These are phyloP conservation scores for Phytophthora niederhauseri DNA, from an alignment of 352 stramenopile genomes.

Conservation along the genomic window DNA sequence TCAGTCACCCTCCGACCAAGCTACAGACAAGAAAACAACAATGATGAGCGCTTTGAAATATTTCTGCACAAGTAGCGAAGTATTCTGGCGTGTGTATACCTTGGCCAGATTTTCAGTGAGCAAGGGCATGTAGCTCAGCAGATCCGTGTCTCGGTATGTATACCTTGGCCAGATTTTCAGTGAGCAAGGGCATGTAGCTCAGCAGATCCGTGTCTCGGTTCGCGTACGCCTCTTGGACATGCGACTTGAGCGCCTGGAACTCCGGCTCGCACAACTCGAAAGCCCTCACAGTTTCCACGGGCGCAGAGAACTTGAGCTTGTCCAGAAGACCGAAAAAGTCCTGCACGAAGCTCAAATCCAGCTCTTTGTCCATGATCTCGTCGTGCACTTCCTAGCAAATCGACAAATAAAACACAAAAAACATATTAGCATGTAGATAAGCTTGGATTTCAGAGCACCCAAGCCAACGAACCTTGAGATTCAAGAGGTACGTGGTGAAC, in stretches of 20 bases:
- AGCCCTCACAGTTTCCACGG: conserved; percentile 30
- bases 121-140: conserved; percentile 36
- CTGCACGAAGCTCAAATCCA: conserved; percentile 52
- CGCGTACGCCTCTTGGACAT: conserved; percentile 35
- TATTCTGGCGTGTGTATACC: conserved; percentile 3
- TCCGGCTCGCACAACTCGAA: conserved; percentile 54
- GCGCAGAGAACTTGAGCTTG: conserved; percentile 40
- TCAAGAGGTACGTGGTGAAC: conserved; percentile 61
- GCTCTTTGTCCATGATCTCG: conserved; percentile 50
- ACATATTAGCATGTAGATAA: neutral
- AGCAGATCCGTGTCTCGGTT: conserved; percentile 40
- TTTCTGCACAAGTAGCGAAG: no score
- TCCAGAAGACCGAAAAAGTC: conserved; percentile 47
- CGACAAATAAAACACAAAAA: neutral
- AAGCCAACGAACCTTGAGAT: conserved; percentile 45
- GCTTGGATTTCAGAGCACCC: neutral
- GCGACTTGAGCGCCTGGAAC: conserved; percentile 45
- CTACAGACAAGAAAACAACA: neutral
- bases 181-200: conserved; percentile 35
- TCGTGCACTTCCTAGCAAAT: conserved; percentile 51
- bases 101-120: conserved; percentile 25
- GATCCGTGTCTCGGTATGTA: conserved; percentile 32
- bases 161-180: conserved; percentile 25
- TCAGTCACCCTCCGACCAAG: conserved; percentile 24
- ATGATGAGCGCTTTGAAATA: neutral